Percentiles rank a stretch among this genome's conserved stretches.
These are phyloP conservation scores for Phytophthora pinifolia DNA, from an alignment of 352 stramenopile species.

Conservation along the genomic window DNA sequence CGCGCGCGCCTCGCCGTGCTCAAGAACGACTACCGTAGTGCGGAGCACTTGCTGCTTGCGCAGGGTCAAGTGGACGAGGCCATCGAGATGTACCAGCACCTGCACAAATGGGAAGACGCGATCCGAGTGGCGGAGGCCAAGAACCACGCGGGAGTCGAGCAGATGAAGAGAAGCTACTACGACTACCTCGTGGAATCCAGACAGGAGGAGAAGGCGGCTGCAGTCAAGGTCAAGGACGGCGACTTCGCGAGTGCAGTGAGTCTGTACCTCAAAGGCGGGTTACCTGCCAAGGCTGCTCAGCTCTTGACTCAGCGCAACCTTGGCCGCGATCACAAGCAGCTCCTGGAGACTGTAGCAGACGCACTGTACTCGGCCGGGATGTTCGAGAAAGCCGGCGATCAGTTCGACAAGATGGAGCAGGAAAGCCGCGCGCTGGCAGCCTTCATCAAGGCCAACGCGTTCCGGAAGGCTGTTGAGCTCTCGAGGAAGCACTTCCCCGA, in stretches of 20 bases:
- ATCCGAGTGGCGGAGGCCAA: slow-evolving; percentile 90
- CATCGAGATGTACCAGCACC: slow-evolving; percentile 94
- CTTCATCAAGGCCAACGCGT: slow-evolving; percentile 93
- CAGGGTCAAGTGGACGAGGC: slow-evolving; percentile 92
- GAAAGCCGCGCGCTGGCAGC: slow-evolving; percentile 87
- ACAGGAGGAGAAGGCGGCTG: slow-evolving; percentile 91
- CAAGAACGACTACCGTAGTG: slow-evolving; percentile 89
- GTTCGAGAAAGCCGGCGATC: slow-evolving; percentile 93
- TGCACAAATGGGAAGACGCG: slow-evolving; percentile 95
- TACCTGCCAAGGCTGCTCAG: slow-evolving; percentile 89
- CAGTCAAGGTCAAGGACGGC: slow-evolving; percentile 91
- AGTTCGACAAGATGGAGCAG: slow-evolving; percentile 94
- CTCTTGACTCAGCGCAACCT: slow-evolving; percentile 89
- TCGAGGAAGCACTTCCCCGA: slow-evolving; percentile 90
- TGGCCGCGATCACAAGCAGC: slow-evolving; percentile 78
- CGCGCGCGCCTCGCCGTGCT: slow-evolving; percentile 81
- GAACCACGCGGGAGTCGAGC: slow-evolving; percentile 68
- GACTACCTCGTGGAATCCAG: slow-evolving; percentile 91
- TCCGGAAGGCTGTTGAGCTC: slow-evolving; percentile 92
- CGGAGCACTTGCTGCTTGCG: slow-evolving; percentile 91
- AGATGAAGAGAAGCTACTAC: slow-evolving; percentile 93
- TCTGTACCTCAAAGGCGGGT: slow-evolving; percentile 92
- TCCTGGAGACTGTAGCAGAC: slow-evolving; percentile 91
- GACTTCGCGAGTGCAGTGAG: slow-evolving; percentile 90
- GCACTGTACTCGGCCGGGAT: slow-evolving; percentile 88